A percentile compares a stretch with the other conserved stretches of the same genome.
phyloP scores from a whole-genome alignment of 2,329 filamentous ascomycete species.

The Orbilia blumenaviensis region DNA sequence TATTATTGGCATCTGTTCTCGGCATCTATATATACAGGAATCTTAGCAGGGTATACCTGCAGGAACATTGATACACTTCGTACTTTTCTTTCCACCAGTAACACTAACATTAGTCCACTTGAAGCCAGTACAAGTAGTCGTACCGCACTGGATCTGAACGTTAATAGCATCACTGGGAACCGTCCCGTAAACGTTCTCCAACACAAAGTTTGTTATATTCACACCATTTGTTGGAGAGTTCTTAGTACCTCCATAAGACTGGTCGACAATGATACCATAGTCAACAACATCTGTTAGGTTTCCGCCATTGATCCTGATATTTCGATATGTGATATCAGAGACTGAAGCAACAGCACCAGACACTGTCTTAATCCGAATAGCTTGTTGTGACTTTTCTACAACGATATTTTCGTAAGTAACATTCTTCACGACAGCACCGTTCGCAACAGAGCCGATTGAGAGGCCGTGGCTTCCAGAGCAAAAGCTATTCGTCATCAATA shows the following conservation, averaged over 20 bases:
- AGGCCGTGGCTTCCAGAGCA: slow-evolving; percentile 69
- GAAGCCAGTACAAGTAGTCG: slow-evolving; percentile 61
- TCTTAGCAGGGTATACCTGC: slow-evolving; percentile 58
- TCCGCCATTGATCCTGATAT: slow-evolving; percentile 61
- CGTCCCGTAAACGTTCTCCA: slow-evolving; percentile 63
- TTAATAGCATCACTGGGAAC: slow-evolving; percentile 58
- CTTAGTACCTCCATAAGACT: slow-evolving; percentile 64
- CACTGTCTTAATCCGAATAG: slow-evolving; percentile 70
- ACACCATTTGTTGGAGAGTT: slow-evolving; percentile 63
- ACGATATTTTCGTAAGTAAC: slow-evolving; percentile 66
- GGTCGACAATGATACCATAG: slow-evolving; percentile 69
- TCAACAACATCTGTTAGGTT: slow-evolving; percentile 65
- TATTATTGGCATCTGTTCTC: too few relatives aligned
- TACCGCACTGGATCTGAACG: slow-evolving; percentile 62
- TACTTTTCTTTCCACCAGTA: slow-evolving; percentile 61
- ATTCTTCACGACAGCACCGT: slow-evolving; percentile 67
- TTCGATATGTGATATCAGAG: slow-evolving; percentile 66
- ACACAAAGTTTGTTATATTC: slow-evolving; percentile 63
- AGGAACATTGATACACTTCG: slow-evolving; percentile 60
- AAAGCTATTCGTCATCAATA: slow-evolving; percentile 62
- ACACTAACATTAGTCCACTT: slow-evolving; percentile 60
- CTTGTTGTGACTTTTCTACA: slow-evolving; percentile 67
- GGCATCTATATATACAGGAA: too few relatives aligned
- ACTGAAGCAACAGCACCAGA: slow-evolving; percentile 66
- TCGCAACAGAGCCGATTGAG: slow-evolving; percentile 68